Base-by-base conservation (phyloP, 2,329 filamentous ascomycete genomes). In the Rhynchosporium graminicola region DNA sequence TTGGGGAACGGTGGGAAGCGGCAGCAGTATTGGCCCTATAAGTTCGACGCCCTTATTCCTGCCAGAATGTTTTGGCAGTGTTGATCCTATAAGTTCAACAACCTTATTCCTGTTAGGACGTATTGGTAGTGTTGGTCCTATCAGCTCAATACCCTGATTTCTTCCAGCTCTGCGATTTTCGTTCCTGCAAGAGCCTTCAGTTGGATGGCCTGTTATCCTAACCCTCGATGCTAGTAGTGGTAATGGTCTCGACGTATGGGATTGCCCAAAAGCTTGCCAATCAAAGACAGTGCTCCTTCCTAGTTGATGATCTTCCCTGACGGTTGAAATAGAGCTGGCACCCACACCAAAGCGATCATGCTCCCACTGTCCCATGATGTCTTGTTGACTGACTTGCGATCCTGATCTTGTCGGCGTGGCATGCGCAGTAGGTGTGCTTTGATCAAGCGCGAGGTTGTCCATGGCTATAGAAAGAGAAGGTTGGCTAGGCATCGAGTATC, bases 261-360 rank as follows among this genome's bases (percentile, higher is more conserved):
- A 26, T 20, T 58, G 56, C 5, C 43, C 56, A 28, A 50, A 58
- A 26, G 33, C 56, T 6, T 31, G 56, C 56, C 56, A 58, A n/a
- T 10, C 26, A 1, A 29, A 15, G 2, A 33, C 20, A 3, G 56
- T 48, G 28, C 42, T 45, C 15, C 20, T 57, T 42, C 46, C 43
- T 9, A 46, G 55, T 26, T 15, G 29, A 5, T 36, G 13, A 1
- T 20, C 42, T 43, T n/a, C 20, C n/a, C 4, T 33, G 2, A 3
- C 10, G n/a, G 9, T 2, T 2, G 43, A 20, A 6, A n/a, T 26
- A 9, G 43, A 28, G 26, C 20, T 46, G 3, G 43, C 4, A 26
- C 20, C 26, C 43, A 46, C 33, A 2, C 29, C 40, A 40, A 57
- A 57, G 4, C 15, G 38, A 46, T 57, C 54, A 33, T 33, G 40